Evolutionary conservation across 1,139 yeast genomes (phyloP).

Genomic region (Blastobotrys serpentis): DNA sequence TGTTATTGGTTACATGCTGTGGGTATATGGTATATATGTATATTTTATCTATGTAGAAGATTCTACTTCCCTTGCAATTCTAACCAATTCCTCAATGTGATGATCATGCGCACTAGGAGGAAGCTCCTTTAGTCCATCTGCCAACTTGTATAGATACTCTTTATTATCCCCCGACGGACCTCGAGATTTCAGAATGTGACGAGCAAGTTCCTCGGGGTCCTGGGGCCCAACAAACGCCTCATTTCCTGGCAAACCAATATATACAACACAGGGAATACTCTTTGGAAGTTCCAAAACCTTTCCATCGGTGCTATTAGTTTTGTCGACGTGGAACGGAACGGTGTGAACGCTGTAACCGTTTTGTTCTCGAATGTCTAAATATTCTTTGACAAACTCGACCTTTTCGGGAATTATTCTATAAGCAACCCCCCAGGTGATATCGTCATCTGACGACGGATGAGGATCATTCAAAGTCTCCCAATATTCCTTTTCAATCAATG

Average conservation of each 20-base stretch:
- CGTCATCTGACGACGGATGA: slow-evolving; percentile 44
- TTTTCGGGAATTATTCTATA: slow-evolving; percentile 71
- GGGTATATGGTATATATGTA: background rate
- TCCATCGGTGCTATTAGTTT: slow-evolving; percentile 33
- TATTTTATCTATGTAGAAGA: background rate
- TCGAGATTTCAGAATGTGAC: slow-evolving; percentile 50
- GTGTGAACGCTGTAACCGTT: slow-evolving; percentile 77
- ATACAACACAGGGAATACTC: slow-evolving; percentile 61
- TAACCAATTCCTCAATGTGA: slow-evolving; percentile 40
- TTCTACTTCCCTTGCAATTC: slow-evolving; percentile 8
- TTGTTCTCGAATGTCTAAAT: slow-evolving; percentile 79
- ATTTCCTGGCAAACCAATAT: slow-evolving; percentile 80
- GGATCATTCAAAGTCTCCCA: slow-evolving; percentile 44
- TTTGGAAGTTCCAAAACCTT: slow-evolving; percentile 39
- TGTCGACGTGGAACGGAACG: slow-evolving; percentile 62
- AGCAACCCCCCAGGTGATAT: slow-evolving; percentile 77
- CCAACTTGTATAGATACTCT: slow-evolving; percentile 63
- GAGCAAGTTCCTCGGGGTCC: slow-evolving; percentile 61
- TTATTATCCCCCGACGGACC: slow-evolving; percentile 85
- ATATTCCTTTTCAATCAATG: slow-evolving; percentile 59
- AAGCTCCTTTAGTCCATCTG: slow-evolving; percentile 52
- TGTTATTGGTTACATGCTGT: too few relatives aligned
- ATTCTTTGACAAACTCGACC: slow-evolving; percentile 60
- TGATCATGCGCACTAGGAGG: slow-evolving; percentile 41
- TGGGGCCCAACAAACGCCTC: slow-evolving; percentile 79